Evolutionary conservation across 495 filamentous ascomycete species (phyloP), one percentile per base, ranked within the genome.

Genomic region (Penicillium psychrofluorescens): DNA sequence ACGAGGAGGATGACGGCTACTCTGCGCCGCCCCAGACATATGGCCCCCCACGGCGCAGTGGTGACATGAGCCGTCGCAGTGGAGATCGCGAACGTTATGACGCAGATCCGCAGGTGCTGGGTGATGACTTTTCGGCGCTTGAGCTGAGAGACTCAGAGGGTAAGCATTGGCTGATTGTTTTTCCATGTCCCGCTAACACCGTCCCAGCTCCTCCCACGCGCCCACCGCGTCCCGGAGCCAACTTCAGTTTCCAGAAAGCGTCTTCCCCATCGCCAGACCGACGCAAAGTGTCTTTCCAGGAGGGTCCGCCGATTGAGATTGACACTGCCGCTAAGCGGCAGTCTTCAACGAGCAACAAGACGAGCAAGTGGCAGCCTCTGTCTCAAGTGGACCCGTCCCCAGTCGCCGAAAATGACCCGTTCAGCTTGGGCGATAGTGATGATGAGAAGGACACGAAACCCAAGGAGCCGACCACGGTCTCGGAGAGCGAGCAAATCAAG

Each of bases 301-400:
- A 88, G 36, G 77, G 75, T 4, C 73, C 78, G 12, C 72, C 74
- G 22, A 85, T 91, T 53, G 88, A 95, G 45, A 80, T 82, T 40
- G 88, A 90, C 38, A 71, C 79, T 35, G 65, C 67, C 44, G 53
- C 71, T 14, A 72, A 67, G 14, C 70, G 70, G 12, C 59, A 59
- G 15, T 54, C 63, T 33, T 59, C 65, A 16, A 51, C 64, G 1
- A 64, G 63, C 38, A 73, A 70, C 56, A 92, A 87, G 67, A 67
- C 77, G 11, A 94, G 86, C 74, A 98, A 98, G 70, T 98, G 92
- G 92, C 91, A 98, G 63, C 92, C 94, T 11, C 68, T 98, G 41
- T 85, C 88, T 29, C 79, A 84, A 1, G 80, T 95, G 6, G 90
- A 94, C 36, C 92, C 94, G 6, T 84, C 79, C 40, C 92, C 94